Evolutionary conservation across 768 basidiomycete species (phyloP).

Genomic region (Termitomyces sp.): DNA sequence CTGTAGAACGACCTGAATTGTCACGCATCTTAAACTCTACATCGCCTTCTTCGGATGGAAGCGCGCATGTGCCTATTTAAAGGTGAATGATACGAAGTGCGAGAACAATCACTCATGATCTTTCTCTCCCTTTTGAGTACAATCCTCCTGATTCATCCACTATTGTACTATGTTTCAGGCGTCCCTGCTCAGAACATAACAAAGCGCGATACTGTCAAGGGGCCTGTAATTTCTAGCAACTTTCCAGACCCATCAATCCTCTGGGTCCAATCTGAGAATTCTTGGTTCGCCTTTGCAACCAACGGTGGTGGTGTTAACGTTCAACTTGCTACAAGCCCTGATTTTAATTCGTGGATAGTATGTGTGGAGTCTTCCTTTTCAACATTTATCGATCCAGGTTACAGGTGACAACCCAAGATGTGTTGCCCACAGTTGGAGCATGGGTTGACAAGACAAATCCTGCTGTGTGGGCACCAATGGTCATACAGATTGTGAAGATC

Average conservation of each 20-base stretch:
- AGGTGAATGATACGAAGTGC: neutral
- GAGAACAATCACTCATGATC: neutral
- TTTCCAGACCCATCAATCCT: constrained; percentile 11
- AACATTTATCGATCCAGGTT: neutral
- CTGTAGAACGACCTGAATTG: too few relatives aligned
- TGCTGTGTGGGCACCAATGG: constrained; percentile 13
- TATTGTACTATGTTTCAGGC: neutral
- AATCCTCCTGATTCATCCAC: neutral
- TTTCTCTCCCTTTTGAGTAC: neutral
- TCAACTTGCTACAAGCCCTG: constrained; percentile 8
- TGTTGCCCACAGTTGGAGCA: constrained; percentile 9
- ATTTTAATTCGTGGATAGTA: constrained; percentile 8
- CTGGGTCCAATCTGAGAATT: constrained; percentile 8
- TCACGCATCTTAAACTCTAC: neutral
- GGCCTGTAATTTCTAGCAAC: constrained; percentile 7
- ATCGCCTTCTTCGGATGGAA: neutral
- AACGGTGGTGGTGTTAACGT: constrained; percentile 6
- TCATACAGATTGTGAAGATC: constrained; percentile 5
- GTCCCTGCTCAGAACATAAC: constrained; percentile 7
- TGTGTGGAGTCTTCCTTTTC: neutral
- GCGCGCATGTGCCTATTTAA: neutral
- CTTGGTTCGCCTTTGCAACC: constrained; percentile 13
- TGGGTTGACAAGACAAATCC: constrained; percentile 8
- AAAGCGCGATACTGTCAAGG: constrained; percentile 7
- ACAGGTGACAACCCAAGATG: constrained; percentile 5